These are phyloP conservation scores for Paramecium octaurelia DNA, from an alignment of 73 alveolate genomes.

Conservation along the genomic window DNA sequence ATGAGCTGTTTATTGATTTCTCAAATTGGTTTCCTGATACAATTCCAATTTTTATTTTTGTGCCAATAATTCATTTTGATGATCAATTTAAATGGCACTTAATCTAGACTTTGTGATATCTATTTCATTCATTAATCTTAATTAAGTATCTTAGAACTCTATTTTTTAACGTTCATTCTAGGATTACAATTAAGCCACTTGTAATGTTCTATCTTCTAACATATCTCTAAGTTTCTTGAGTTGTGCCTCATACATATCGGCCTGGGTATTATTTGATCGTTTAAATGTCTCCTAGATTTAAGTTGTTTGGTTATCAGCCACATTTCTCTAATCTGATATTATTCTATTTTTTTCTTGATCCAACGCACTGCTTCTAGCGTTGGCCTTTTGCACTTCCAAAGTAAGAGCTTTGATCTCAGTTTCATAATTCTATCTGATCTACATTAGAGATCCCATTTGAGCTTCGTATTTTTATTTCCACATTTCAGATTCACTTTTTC, in stretches of 20 bases:
- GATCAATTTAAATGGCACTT: slow-evolving; percentile 45
- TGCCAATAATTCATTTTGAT: not conserved
- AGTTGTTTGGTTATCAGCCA: not conserved
- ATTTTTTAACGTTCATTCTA: slow-evolving; percentile 9
- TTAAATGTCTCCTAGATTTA: not conserved
- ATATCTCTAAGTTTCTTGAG: slow-evolving; percentile 29
- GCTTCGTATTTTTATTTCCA: slow-evolving; percentile 48
- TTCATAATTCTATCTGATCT: slow-evolving; percentile 37
- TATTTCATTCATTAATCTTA: slow-evolving; percentile 46
- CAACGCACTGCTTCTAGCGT: not conserved
- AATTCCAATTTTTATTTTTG: slow-evolving; percentile 14
- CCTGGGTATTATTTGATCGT: not conserved
- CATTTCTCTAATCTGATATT: not conserved
- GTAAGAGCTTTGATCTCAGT: not conserved
- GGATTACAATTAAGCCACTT: slow-evolving; percentile 23
- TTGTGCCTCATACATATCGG: slow-evolving; percentile 39
- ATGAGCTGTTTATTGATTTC: slow-evolving; percentile 27
- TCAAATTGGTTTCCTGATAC: slow-evolving; percentile 1
- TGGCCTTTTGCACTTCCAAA: not conserved
- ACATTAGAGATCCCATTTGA: not conserved
- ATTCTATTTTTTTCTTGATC: slow-evolving; percentile 26
- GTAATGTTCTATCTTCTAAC: slow-evolving; percentile 3
- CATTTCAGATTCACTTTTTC: slow-evolving; percentile 49
- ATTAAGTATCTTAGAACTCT: not conserved
- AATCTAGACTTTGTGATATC: not conserved